Evolutionary conservation across 371 early-diverging fungal species (phyloP).

Genomic region (Rhizomucor miehei): DNA sequence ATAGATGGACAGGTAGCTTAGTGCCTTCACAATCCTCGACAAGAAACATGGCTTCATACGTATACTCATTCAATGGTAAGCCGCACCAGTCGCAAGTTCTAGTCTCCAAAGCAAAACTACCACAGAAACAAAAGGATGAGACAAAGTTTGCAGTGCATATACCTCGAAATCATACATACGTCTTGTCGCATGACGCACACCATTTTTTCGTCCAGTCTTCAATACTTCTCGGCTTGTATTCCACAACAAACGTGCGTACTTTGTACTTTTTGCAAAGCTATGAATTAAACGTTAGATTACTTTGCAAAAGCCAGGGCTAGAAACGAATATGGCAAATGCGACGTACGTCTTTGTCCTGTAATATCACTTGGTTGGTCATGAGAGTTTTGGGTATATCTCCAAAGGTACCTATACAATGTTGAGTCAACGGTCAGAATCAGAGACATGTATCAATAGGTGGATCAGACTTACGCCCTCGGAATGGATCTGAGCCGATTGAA

Average conservation of each 20-base stretch:
- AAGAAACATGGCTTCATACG: constrained; percentile 8
- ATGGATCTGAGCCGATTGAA: not conserved
- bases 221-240: constrained; percentile 10
- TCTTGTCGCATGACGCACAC: constrained; percentile 9
- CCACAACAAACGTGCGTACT: constrained; percentile 10
- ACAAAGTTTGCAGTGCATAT: not conserved
- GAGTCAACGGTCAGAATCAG: not conserved
- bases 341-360: not conserved
- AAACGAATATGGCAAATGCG: not conserved
- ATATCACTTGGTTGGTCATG: not conserved
- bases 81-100: constrained; percentile 6
- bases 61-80: constrained; percentile 3
- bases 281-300: not conserved
- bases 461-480: not conserved
- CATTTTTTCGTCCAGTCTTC: constrained; percentile 13
- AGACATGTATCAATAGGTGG: not conserved
- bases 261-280: constrained; percentile 9
- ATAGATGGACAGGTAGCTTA: constrained; percentile 1
- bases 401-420: not conserved
- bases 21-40: constrained; percentile 7
- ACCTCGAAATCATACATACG: constrained; percentile 5
- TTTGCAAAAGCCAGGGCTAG: not conserved
- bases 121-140: not conserved
- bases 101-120: not conserved
- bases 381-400: not conserved